A percentile compares a stretch with the other conserved stretches of the same genome.
These are phyloP conservation scores for Tuber calosporum DNA, from an alignment of 495 filamentous ascomycete genomes.

Conservation along the genomic window DNA sequence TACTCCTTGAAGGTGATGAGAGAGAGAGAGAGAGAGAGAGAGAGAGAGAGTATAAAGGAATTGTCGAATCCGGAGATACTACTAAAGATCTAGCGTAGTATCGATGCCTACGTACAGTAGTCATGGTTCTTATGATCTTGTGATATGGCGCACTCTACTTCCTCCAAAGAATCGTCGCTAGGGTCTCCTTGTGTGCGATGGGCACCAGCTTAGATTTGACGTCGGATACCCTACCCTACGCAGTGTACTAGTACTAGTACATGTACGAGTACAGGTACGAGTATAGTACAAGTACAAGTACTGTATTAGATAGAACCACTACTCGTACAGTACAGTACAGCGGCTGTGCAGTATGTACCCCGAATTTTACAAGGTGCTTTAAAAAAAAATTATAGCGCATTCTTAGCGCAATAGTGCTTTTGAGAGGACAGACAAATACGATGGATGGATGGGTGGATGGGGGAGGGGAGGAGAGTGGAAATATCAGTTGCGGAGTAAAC, in stretches of 20 bases:
- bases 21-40: neutral
- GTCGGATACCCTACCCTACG: too few species aligned
- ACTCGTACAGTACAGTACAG: too few species aligned
- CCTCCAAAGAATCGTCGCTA: neutral
- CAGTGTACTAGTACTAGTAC: too few species aligned
- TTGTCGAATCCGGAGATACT: neutral
- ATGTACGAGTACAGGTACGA: too few species aligned
- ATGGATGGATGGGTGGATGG: too few species aligned
- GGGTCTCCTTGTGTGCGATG: neutral
- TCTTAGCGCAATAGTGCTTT: neutral
- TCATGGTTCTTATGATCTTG: neutral
- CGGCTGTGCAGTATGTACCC: neutral
- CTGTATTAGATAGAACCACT: neutral
- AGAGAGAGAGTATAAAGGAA: neutral
- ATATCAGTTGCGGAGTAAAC: neutral
- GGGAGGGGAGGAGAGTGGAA: too few species aligned
- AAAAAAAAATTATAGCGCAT: conserved; percentile 4
- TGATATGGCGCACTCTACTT: neutral
- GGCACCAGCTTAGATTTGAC: neutral
- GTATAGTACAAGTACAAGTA: neutral
- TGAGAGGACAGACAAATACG: neutral
- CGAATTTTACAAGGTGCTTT: conserved; percentile 4
- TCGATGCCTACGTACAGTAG: too few species aligned
- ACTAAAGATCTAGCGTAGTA: too few species aligned
- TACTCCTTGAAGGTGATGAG: neutral